Evolutionary conservation across 805 yeast species (phyloP), one percentile per base, ranked within the genome.

Genomic region (Cephaloascus fragrans): DNA sequence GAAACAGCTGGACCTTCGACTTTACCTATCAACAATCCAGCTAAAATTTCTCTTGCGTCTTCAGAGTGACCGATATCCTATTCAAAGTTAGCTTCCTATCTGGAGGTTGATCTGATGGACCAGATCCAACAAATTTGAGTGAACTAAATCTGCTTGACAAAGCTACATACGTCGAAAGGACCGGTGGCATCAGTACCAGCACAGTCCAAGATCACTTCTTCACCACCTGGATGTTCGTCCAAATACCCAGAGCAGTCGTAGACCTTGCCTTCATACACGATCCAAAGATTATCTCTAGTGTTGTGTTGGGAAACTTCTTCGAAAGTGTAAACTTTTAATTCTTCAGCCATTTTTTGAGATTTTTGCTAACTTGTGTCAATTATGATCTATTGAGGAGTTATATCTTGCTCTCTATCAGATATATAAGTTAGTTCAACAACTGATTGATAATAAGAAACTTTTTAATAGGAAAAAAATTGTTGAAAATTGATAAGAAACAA

Each of bases 41-140:
- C 69, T 52, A 93, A 68, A 49, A 82, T 69, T 51, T 82, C 93
- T 50, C 80, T 78, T 32, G 99, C 97, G 49, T 89, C 96, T 46
- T 89, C 97, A 28, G 97, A 87, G 65, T 93, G 99, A 28, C 99
- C 99, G 56, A 93, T 89, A 55, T 87, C 96, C 48, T 66, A 59
- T n/a, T n/a, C n/a, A n/a, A n/a, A n/a, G n/a, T n/a, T n/a, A n/a
- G n/a, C n/a, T n/a, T n/a, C n/a, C n/a, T n/a, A n/a, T n/a, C n/a
- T n/a, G n/a, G n/a, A n/a, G n/a, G n/a, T n/a, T n/a, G n/a, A n/a
- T n/a, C n/a, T n/a, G n/a, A n/a, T n/a, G n/a, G n/a, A n/a, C n/a
- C n/a, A n/a, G n/a, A n/a, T n/a, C n/a, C n/a, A n/a, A n/a, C n/a
- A n/a, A n/a, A n/a, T n/a, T n/a, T n/a, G n/a, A n/a, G n/a, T n/a